Evolutionary conservation across 305 asterid species (phyloP), one percentile per base, ranked within the genome.

Genomic region (Fraxinus paxiana): DNA sequence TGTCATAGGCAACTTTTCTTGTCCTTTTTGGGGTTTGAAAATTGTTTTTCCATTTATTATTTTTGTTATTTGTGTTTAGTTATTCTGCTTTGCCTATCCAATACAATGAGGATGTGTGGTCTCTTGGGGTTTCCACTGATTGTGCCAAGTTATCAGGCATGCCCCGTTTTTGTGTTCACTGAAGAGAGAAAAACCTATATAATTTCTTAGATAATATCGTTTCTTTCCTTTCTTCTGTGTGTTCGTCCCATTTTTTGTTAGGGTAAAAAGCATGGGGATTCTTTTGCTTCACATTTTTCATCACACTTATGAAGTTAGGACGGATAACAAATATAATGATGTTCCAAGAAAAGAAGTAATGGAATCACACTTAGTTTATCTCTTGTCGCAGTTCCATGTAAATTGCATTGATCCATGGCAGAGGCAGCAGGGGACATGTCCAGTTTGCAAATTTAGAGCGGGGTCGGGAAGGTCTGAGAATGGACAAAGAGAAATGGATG

Each of bases 351-450:
- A 46, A 46, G 17, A 46, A 46, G 56, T 46, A 46, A 46, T 46
- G 56, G 56, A n/a, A 54, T 54, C 6, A 51, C 22, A n/a, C 63
- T 13, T 13, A 31, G 30, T 34, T n/a, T 33, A 10, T 30, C 31
- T 26, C 30, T 26, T 26, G 79, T 82, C 83, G 79, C 90, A 95
- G 98, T 96, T 96, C 87, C 99, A 96, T 79, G 95, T 93, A 80
- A 92, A 87, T 81, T 96, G 99, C 90, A 96, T 96, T 35, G 98
- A 96, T 83, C 97, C 98, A 48, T 96, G 98, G 99, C 90, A 94
- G 41, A 84, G 95, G 78, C 99, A 92, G 88, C 97, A 93, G 85
- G 99, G 99, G 74, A 96, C 97, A 3, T 96, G 99, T 77, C 99
- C 98, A 0, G 95, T 96, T 75, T 96, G 99, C 90, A 92, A 94